Conservation (phyloP, 1,284 basidiomycete genomes). For the Termitomyces sp. region DNA sequence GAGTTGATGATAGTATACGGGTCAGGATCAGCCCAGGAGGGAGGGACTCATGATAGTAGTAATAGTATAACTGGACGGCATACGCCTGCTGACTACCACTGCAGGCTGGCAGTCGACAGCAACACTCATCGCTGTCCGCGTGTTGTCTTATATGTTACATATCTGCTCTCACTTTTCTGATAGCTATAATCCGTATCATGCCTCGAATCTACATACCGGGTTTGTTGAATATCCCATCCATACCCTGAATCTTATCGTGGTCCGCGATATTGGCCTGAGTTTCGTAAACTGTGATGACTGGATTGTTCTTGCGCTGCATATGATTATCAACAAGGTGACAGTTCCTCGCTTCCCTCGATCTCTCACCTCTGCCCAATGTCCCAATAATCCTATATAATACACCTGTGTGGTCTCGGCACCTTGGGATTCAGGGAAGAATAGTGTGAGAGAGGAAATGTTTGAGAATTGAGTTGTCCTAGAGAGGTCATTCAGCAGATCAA, state of each 20-base stretch:
- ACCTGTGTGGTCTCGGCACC: slow-evolving; percentile 66
- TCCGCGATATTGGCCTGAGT: slow-evolving; percentile 75
- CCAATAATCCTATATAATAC: slow-evolving; percentile 78
- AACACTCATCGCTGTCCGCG: neutral
- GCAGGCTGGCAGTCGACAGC: slow-evolving; percentile 13
- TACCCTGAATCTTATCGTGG: slow-evolving; percentile 74
- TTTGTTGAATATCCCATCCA: slow-evolving; percentile 49
- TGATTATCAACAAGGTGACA: neutral
- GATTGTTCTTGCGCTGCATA: slow-evolving; percentile 56
- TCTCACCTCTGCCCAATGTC: slow-evolving; percentile 67
- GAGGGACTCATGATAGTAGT: slow-evolving; percentile 21
- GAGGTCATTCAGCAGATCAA: slow-evolving; percentile 1
- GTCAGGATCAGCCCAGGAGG: slow-evolving; percentile 10
- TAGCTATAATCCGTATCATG: slow-evolving; percentile 5
- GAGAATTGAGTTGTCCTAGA: slow-evolving; percentile 71
- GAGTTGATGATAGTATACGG: slow-evolving; percentile 35
- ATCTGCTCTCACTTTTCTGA: neutral
- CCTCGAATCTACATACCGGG: slow-evolving; percentile 27
- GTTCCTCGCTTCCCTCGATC: neutral
- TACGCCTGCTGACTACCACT: slow-evolving; percentile 10
- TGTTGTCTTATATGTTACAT: slow-evolving; percentile 1
- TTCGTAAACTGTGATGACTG: slow-evolving; percentile 75
- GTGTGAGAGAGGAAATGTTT: slow-evolving; percentile 63
- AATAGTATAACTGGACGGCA: slow-evolving; percentile 18
- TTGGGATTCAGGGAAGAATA: slow-evolving; percentile 71